These are phyloP conservation scores for Hemisphaericaspora subhashii DNA, from an alignment of 1,139 yeast species.

Conservation along the genomic window DNA sequence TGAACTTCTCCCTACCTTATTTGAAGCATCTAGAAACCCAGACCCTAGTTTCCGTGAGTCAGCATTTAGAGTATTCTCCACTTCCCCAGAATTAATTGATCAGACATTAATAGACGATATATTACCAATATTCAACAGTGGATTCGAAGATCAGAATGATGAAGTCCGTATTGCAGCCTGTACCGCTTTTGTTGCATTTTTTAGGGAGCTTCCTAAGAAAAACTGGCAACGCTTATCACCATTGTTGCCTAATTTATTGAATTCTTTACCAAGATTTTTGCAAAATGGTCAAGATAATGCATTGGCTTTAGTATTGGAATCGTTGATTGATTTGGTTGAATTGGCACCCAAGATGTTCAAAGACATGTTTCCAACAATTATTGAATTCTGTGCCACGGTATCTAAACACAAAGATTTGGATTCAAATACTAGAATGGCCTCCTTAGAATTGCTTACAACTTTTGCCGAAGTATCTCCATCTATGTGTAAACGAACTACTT, in stretches of 20 bases:
- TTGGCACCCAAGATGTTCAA: slow-evolving; percentile 93
- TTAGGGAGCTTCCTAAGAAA: slow-evolving; percentile 74
- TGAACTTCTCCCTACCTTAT: slow-evolving; percentile 71
- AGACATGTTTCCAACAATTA: slow-evolving; percentile 83
- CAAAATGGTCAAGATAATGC: slow-evolving; percentile 78
- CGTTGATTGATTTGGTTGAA: slow-evolving; percentile 85
- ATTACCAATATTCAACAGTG: slow-evolving; percentile 70
- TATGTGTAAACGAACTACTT: slow-evolving; percentile 83
- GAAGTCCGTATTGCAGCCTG: slow-evolving; percentile 90
- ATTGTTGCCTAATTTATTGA: slow-evolving; percentile 77
- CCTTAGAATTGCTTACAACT: slow-evolving; percentile 83
- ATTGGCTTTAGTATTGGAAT: slow-evolving; percentile 82
- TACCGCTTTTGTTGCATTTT: slow-evolving; percentile 88
- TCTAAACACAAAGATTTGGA: slow-evolving; percentile 81
- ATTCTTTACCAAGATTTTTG: slow-evolving; percentile 82
- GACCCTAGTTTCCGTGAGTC: slow-evolving; percentile 84
- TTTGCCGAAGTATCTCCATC: slow-evolving; percentile 93
- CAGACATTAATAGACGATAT: slow-evolving; percentile 54
- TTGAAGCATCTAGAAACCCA: slow-evolving; percentile 61
- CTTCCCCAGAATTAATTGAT: slow-evolving; percentile 79
- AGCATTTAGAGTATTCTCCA: slow-evolving; percentile 82
- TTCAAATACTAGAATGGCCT: slow-evolving; percentile 75
- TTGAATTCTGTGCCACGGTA: slow-evolving; percentile 80
- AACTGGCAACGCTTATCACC: slow-evolving; percentile 78
- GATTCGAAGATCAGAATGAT: slow-evolving; percentile 77